A percentile compares a stretch with the other conserved stretches of the same genome.
Conservation (phyloP, 2,329 filamentous ascomycete genomes). For the Aureobasidium vineae region DNA sequence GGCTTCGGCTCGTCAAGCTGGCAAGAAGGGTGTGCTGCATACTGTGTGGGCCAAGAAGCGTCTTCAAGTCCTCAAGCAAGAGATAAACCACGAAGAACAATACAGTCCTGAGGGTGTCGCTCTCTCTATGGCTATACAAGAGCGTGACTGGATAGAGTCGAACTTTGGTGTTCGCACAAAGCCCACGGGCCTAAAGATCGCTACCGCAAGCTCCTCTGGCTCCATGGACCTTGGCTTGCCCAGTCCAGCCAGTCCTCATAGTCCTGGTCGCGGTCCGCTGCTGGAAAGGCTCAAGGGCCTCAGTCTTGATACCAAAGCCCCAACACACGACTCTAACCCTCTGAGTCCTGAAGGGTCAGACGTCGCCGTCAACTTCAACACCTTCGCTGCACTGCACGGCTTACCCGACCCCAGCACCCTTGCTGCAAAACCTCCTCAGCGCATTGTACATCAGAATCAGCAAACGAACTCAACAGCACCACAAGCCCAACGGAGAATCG, state of each 20-base stretch:
- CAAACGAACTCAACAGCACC: conserved; percentile 18
- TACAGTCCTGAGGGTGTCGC: conserved; percentile 78
- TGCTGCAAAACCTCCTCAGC: conserved; percentile 45
- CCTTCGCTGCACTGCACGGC: conserved; percentile 59
- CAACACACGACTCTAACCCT: conserved; percentile 46
- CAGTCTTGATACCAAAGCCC: conserved; percentile 65
- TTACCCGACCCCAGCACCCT: conserved; percentile 41
- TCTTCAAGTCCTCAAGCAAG: conserved; percentile 68
- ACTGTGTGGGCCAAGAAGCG: conserved; percentile 88
- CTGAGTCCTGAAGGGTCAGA: conserved; percentile 63
- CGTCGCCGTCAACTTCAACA: conserved; percentile 59
- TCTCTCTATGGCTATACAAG: conserved; percentile 76
- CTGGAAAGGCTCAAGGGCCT: conserved; percentile 78
- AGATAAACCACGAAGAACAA: conserved; percentile 71
- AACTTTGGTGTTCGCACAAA: conserved; percentile 66
- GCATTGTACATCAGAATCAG: conserved; percentile 28
- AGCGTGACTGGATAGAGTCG: conserved; percentile 80
- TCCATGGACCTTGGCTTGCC: conserved; percentile 36
- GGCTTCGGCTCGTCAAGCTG: conserved; percentile 62
- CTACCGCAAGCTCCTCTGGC: conserved; percentile 30
- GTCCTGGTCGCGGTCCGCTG: conserved; percentile 65
- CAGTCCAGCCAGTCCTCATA: conserved; percentile 60
- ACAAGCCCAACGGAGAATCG: conserved; percentile 30
- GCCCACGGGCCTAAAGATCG: conserved; percentile 43
- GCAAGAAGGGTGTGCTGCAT: conserved; percentile 78